A percentile compares a stretch with the other conserved stretches of the same genome.
Conservation (phyloP, 1,284 basidiomycete species). For the Cutaneotrichosporon mucoides region DNA sequence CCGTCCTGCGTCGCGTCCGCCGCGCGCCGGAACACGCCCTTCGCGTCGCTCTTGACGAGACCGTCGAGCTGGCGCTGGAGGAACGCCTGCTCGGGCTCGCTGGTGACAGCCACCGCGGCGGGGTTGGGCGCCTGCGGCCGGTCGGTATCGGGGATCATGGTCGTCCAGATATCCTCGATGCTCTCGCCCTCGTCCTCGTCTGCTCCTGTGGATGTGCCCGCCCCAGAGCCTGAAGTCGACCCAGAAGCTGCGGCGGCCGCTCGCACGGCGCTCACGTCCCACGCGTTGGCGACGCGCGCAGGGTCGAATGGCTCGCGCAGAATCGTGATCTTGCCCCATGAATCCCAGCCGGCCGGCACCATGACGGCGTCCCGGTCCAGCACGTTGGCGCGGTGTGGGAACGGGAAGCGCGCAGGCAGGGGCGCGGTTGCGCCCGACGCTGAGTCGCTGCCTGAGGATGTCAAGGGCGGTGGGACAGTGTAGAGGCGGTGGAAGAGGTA, state of each 20-base stretch:
- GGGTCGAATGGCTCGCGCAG: conserved; percentile 88
- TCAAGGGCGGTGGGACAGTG: conserved; percentile 45
- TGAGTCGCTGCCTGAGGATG: neutral
- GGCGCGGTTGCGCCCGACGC: conserved; percentile 18
- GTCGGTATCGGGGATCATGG: conserved; percentile 46
- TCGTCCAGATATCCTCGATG: conserved; percentile 45
- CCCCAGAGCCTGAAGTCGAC: too few relatives aligned
- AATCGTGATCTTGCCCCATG: conserved; percentile 91
- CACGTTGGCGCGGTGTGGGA: conserved; percentile 79
- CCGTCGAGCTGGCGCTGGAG: conserved; percentile 82
- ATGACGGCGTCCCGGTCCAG: conserved; percentile 88
- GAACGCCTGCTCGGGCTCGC: conserved; percentile 74
- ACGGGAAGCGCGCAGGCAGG: conserved; percentile 68
- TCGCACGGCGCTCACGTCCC: conserved; percentile 57
- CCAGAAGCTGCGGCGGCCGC: too few relatives aligned
- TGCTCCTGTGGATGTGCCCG: too few relatives aligned
- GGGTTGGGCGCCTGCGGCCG: conserved; percentile 11
- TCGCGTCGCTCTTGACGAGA: conserved; percentile 82
- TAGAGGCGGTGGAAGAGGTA: conserved; percentile 85
- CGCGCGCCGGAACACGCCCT: conserved; percentile 73
- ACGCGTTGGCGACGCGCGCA: conserved; percentile 71
- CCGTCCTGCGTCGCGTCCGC: conserved; percentile 47
- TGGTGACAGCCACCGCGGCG: conserved; percentile 22
- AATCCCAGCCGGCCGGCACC: conserved; percentile 94
- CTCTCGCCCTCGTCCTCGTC: conserved; percentile 37